Conservation (phyloP, 2,329 filamentous ascomycete species). For the Periconia sp. region DNA sequence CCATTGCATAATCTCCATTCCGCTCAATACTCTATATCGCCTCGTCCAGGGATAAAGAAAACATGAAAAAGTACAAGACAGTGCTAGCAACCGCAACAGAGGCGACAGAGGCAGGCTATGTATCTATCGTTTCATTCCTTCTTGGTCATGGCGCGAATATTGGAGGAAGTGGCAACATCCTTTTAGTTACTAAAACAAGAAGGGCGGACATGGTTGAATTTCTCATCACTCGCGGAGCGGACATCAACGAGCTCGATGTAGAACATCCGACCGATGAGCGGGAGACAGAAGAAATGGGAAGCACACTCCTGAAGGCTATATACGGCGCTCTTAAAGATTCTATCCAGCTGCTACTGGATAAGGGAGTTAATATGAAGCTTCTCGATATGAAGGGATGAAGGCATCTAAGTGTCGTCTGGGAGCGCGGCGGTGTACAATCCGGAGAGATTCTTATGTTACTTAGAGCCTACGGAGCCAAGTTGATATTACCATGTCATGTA, state of each 20-base stretch:
- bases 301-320: background rate
- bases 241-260: slow-evolving; percentile 3
- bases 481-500: no score
- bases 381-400: slow-evolving; percentile 1
- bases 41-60: no score
- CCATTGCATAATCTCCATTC: no score
- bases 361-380: background rate
- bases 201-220: slow-evolving; percentile 1
- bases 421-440: no score
- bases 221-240: background rate
- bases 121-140: no score
- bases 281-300: background rate
- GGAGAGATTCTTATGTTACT: no score
- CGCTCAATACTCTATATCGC: no score
- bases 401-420: no score
- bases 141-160: slow-evolving; percentile 2
- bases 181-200: slow-evolving; percentile 1
- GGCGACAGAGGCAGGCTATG: no score
- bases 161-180: slow-evolving; percentile 1
- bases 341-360: slow-evolving; percentile 3
- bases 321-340: background rate
- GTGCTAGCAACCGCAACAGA: no score
- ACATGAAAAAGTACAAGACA: no score
- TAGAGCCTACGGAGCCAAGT: no score
- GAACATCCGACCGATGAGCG: background rate